These are phyloP conservation scores for Alternaria brassicicola DNA, from an alignment of 2,329 filamentous ascomycete species.

Conservation along the genomic window DNA sequence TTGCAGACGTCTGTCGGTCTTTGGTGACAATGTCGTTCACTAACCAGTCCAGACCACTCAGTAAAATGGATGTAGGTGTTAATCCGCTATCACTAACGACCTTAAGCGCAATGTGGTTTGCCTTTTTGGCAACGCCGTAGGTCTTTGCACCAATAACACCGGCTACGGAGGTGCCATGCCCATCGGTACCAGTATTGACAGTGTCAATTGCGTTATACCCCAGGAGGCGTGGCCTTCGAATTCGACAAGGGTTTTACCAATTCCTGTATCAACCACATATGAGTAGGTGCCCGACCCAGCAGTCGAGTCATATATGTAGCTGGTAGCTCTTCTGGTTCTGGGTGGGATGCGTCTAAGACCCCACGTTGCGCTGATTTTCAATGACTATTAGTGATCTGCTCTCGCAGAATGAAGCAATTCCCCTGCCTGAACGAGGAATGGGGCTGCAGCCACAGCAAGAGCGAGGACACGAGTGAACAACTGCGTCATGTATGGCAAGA, in stretches of 20 bases:
- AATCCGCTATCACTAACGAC: constrained; percentile 32
- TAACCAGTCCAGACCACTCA: constrained; percentile 43
- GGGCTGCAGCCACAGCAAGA: constrained; percentile 26
- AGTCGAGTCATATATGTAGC: constrained; percentile 35
- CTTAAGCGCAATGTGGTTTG: constrained; percentile 47
- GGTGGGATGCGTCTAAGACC: constrained; percentile 42
- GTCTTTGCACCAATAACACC: constrained; percentile 38
- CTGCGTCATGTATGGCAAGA: constrained; percentile 23
- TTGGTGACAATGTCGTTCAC: constrained; percentile 41
- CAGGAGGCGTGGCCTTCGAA: constrained; percentile 39
- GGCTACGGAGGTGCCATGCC: constrained; percentile 44
- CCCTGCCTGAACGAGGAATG: constrained; percentile 29
- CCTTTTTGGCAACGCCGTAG: constrained; percentile 43
- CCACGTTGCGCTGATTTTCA: constrained; percentile 31
- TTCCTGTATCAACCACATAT: constrained; percentile 69
- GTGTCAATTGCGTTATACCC: constrained; percentile 35
- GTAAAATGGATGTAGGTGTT: constrained; percentile 22
- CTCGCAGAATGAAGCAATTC: background rate
- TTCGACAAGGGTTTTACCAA: constrained; percentile 58
- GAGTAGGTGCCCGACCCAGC: constrained; percentile 32
- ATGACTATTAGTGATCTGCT: constrained; percentile 1
- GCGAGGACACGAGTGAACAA: constrained; percentile 30
- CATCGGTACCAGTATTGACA: constrained; percentile 31
- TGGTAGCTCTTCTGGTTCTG: constrained; percentile 17
- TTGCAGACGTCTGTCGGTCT: constrained; percentile 32